Evolutionary conservation across 768 basidiomycete species (phyloP), one percentile per base, ranked within the genome.

Genomic region (Amanita rimosa): DNA sequence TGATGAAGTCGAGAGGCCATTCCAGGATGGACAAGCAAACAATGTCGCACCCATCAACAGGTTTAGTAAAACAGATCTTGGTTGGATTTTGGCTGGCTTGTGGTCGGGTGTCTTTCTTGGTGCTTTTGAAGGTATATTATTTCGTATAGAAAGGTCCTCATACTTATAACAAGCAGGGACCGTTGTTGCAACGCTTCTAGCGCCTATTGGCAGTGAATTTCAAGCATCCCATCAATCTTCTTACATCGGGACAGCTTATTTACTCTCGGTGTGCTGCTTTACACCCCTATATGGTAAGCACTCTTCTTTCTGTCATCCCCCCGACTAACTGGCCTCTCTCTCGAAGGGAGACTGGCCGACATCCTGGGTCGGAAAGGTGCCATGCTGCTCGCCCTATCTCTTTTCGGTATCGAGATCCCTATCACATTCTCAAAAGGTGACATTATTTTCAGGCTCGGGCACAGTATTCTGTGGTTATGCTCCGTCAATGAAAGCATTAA

Each of bases 201-300:
- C 83, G 36, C 85, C 88, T 49, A 91, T 93, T 54, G 90, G 89
- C 46, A 89, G 85, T 59, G 75, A 85, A 59, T 93, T 90, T 66
- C 72, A 80, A 58, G 83, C 83, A 61, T 83, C 81, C 31, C 79
- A 83, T 58, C 79, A 85, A 54, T 76, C 88, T 11, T 86, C 86
- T 1, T 93, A 94, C 64, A 81, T 96, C 51, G 93, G 88, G 27
- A 91, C 90, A 10, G 76, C 88, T 10, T 93, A 93, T 67, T 68
- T 94, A 54, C 71, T 93, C 39, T 89, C 86, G 46, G 79, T 92
- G 35, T 92, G 90, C 59, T 92, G 87, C 66, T 92, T 93, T 63
- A 91, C 91, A 17, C 92, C 90, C 51, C 65, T 91, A 54, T 90
- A 90, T 71, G 88, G 88, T 81, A 53, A 56, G 74, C 63, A 41